Conservation (phyloP, 1,284 basidiomycete species). For the Sporisorium graminicola region DNA sequence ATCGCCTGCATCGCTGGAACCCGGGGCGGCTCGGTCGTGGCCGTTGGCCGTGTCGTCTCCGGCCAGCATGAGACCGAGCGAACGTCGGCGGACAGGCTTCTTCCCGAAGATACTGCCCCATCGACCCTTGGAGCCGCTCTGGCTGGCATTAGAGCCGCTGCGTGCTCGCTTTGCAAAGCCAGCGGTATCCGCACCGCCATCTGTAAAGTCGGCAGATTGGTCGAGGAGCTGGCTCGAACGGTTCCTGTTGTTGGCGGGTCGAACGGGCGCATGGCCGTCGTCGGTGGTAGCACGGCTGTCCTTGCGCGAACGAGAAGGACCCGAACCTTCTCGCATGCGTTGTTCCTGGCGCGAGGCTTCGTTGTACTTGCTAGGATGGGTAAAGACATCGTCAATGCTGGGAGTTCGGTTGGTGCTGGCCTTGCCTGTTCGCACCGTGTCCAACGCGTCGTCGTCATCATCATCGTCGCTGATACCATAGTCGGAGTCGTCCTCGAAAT, state of each 20-base stretch:
- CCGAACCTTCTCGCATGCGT: constrained; percentile 43
- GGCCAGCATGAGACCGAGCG: constrained; percentile 48
- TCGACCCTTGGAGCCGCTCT: constrained; percentile 30
- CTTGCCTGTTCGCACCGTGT: constrained; percentile 52
- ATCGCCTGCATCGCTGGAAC: constrained; percentile 44
- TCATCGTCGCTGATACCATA: constrained; percentile 73
- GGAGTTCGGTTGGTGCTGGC: constrained; percentile 44
- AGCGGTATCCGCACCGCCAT: constrained; percentile 27
- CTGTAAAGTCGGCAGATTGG: constrained; percentile 23
- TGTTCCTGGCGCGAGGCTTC: constrained; percentile 51
- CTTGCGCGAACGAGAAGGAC: constrained; percentile 38
- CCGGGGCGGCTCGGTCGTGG: constrained; percentile 33
- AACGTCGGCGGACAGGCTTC: constrained; percentile 40
- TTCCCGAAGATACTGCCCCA: constrained; percentile 54
- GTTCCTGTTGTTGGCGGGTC: constrained; percentile 29
- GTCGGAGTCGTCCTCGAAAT: constrained; percentile 76
- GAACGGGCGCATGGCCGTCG: constrained; percentile 14
- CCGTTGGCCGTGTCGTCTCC: constrained; percentile 29
- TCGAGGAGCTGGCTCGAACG: constrained; percentile 49
- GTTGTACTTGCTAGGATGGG: constrained; percentile 51
- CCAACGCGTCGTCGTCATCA: constrained; percentile 71
- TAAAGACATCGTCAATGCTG: constrained; percentile 61
- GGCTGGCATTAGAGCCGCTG: constrained; percentile 48
- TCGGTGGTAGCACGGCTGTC: constrained; percentile 39
- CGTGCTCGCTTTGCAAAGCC: constrained; percentile 28